These are phyloP conservation scores for Dioscorea dumetorum DNA, from an alignment of 106 monocot species.

Conservation along the genomic window DNA sequence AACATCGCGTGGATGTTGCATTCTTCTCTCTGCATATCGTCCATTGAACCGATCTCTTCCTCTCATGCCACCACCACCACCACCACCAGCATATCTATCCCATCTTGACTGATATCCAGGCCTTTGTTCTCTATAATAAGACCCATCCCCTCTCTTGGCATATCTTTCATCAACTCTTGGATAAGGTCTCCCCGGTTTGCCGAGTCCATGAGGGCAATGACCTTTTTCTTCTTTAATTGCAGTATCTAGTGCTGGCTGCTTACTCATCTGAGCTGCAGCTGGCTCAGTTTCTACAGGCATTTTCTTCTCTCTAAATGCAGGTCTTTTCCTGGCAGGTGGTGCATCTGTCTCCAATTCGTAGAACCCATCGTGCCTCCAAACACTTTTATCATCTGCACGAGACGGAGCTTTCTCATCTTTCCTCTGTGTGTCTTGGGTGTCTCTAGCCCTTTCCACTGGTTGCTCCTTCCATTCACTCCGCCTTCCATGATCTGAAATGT, in stretches of 20 bases:
- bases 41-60: constrained; percentile 33
- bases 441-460: constrained; percentile 13
- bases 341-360: constrained; percentile 35
- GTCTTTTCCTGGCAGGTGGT: constrained; percentile 45
- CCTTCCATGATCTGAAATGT: constrained; percentile 37
- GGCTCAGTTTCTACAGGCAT: constrained; percentile 16
- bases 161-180: constrained; percentile 23
- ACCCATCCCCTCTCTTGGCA: constrained; percentile 17
- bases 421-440: constrained; percentile 6
- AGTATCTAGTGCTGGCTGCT: constrained; percentile 7
- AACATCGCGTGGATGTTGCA: constrained; percentile 13
- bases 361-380: constrained; percentile 61
- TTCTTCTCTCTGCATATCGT: constrained; percentile 19
- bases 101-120: constrained; percentile 20
- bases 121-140: constrained; percentile 16
- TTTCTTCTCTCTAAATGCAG: constrained; percentile 61
- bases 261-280: constrained; percentile 14
- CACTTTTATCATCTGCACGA: constrained; percentile 19
- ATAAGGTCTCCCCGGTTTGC: constrained; percentile 17
- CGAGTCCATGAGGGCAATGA: constrained; percentile 12
- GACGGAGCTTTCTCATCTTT: constrained; percentile 9
- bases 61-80: constrained; percentile 12
- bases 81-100: constrained; percentile 23
- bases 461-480: constrained; percentile 35
- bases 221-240: constrained; percentile 27